Evolutionary conservation across 768 basidiomycete species (phyloP), one percentile per base, ranked within the genome.

Genomic region (Glaciozyma martinii): DNA sequence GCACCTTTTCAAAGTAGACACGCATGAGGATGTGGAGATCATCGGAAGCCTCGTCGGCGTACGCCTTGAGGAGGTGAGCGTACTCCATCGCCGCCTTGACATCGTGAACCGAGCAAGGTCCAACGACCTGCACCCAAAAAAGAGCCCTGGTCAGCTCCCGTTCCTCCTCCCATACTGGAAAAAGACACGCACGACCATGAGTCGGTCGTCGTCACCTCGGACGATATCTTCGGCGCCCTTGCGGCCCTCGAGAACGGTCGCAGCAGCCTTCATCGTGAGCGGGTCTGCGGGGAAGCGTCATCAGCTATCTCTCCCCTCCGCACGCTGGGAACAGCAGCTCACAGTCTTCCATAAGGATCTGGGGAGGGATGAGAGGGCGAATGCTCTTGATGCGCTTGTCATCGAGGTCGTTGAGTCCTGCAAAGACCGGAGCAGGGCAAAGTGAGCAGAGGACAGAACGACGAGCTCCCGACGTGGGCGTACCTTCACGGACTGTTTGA

Each of bases 1-100:
- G n/a, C 6, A 77, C 65, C 78, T 98, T 98, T 73, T 98, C 94
- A 74, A 98, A 99, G 80, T 99, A 98, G 71, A 97, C 91, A 32
- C 74, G 66, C 94, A 98, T 98, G 71, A 98, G 81, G 73, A 99
- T 95, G 77, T 87, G 82, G 40, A 99, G 81, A 71, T 97, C 95
- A 16, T 89, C 86, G 73, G 84, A 84, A 53, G 88, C 84, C 16
- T 77, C 77, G 44, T 91, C 86, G 9, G 91, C 88, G 74, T 97
- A 97, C 44, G 79, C 82, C 64, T 82, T 83, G 53, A 98, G 81
- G 57, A 86, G 80, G 60, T 82, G 82, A 33, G 92, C 94, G 74
- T 98, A 95, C 74, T 89, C 65, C 62, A 71, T 65, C 19, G 67
- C 65, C 3, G 70, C 66, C 47, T 65, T 65, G 53, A 70, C 62